These are phyloP conservation scores for Leptographium wingfieldii DNA, from an alignment of 2,329 filamentous ascomycete genomes.

Conservation along the genomic window DNA sequence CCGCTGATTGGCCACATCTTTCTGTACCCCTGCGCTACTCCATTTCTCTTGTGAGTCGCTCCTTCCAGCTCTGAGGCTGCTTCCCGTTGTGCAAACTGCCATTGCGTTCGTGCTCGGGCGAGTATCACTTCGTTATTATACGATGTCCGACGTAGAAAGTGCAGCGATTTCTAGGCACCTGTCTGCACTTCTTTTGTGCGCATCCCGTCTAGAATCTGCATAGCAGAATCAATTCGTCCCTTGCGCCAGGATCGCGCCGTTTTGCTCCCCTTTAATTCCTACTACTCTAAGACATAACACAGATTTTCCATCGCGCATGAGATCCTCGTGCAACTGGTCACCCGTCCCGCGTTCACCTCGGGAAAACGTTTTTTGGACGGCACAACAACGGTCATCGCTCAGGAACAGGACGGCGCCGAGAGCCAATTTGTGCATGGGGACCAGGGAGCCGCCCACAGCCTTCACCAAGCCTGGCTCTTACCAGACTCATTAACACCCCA, in stretches of 20 bases:
- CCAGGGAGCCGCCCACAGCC: background rate
- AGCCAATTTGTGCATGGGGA: background rate
- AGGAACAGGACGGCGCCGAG: background rate
- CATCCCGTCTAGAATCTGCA: background rate
- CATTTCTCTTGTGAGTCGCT: background rate
- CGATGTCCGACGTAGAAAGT: background rate
- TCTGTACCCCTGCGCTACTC: background rate
- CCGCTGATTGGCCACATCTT: constrained; percentile 2
- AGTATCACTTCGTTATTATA: background rate
- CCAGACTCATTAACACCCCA: background rate
- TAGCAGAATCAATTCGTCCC: background rate
- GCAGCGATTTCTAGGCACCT: background rate
- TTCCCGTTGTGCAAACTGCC: background rate
- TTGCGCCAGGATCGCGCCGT: background rate
- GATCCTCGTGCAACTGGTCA: background rate
- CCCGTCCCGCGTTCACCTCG: background rate
- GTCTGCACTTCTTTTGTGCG: too few relatives aligned
- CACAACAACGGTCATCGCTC: background rate
- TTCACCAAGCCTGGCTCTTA: background rate
- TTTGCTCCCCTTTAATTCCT: background rate
- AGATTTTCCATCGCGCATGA: background rate
- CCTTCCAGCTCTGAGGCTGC: background rate
- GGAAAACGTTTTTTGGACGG: background rate
- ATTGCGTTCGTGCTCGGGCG: too few relatives aligned
- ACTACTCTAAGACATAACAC: background rate